These are phyloP conservation scores for Candida nemodendra DNA, from an alignment of 805 yeast genomes.

Conservation along the genomic window DNA sequence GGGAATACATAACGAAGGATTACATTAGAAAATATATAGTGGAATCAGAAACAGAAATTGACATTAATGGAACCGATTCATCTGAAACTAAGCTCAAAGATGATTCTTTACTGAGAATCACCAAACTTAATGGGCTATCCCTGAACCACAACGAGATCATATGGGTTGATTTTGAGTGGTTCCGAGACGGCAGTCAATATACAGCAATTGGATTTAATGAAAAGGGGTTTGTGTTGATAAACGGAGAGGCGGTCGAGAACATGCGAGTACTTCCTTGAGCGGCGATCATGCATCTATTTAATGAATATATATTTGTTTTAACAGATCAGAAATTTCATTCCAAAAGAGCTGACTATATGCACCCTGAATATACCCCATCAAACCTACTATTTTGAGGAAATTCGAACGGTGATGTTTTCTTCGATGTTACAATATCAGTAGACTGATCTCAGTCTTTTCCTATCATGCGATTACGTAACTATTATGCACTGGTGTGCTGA, in stretches of 20 bases:
- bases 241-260: constrained; percentile 22
- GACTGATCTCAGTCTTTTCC: too few relatives aligned
- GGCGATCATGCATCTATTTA: too few relatives aligned
- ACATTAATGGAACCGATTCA: too few relatives aligned
- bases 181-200: background rate
- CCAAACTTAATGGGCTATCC: constrained; percentile 27
- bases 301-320: too few relatives aligned
- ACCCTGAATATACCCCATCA: too few relatives aligned
- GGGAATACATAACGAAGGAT: constrained; percentile 33
- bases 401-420: too few relatives aligned
- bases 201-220: constrained; percentile 9
- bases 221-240: constrained; percentile 18
- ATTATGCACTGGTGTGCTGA: too few relatives aligned
- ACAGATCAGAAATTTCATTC: too few relatives aligned
- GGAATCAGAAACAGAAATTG: background rate
- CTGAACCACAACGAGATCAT: constrained; percentile 17
- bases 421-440: too few relatives aligned
- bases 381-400: too few relatives aligned
- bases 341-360: too few relatives aligned
- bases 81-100: background rate
- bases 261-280: constrained; percentile 16
- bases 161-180: constrained; percentile 24
- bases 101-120: constrained; percentile 16
- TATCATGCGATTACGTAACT: too few relatives aligned
- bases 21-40: constrained; percentile 1